phyloP scores from a whole-genome alignment of 371 early-diverging fungal genomes.

The Phascolomyces articulosus region DNA sequence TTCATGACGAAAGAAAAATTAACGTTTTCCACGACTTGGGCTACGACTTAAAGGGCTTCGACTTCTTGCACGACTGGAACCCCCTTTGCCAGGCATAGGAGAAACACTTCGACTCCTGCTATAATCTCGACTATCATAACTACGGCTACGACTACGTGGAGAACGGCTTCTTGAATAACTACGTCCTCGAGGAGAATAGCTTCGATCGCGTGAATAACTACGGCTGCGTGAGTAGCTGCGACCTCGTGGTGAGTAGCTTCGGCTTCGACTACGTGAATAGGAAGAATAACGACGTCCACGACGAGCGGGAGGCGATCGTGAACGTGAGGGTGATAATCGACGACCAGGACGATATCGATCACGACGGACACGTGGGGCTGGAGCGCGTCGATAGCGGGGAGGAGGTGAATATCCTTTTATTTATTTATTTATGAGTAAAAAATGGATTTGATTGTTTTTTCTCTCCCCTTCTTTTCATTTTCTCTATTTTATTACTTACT shows the following conservation, averaged over 20 bases:
- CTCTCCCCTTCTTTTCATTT: background rate
- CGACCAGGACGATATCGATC: slow-evolving; percentile 19
- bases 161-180: slow-evolving; percentile 19
- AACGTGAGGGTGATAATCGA: slow-evolving; percentile 31
- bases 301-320: slow-evolving; percentile 33
- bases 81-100: slow-evolving; percentile 15
- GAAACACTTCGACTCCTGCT: slow-evolving; percentile 30
- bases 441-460: background rate
- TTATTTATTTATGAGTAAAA: background rate
- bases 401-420: slow-evolving; percentile 33
- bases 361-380: slow-evolving; percentile 14
- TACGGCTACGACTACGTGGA: slow-evolving; percentile 24
- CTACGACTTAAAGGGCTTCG: slow-evolving; percentile 19
- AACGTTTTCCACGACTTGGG: slow-evolving; percentile 20
- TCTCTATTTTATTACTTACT: slow-evolving; percentile 23
- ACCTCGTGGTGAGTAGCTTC: slow-evolving; percentile 34
- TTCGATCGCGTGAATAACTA: slow-evolving; percentile 34
- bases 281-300: slow-evolving; percentile 25
- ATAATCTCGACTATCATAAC: slow-evolving; percentile 17
- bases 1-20: background rate
- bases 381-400: slow-evolving; percentile 22
- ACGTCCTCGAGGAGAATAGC: slow-evolving; percentile 13
- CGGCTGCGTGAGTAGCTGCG: slow-evolving; percentile 41
- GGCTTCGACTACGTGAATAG: slow-evolving; percentile 33
- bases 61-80: slow-evolving; percentile 25